Conservation (phyloP, 1,284 basidiomycete genomes). For the Macrocybe sp. region DNA sequence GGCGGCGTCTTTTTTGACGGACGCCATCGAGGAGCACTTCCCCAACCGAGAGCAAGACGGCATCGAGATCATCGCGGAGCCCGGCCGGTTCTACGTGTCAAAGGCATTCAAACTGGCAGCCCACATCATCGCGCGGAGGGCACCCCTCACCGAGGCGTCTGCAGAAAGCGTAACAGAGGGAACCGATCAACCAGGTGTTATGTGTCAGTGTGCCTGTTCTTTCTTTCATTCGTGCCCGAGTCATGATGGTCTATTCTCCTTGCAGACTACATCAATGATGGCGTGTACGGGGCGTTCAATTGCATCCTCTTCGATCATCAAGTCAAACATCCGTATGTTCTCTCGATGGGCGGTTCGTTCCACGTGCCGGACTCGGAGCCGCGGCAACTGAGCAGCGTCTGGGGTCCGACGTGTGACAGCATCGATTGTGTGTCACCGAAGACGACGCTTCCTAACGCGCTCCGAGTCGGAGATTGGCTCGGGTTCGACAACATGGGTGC, state of each 20-base stretch:
- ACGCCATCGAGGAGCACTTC: conserved; percentile 80
- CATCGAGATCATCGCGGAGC: conserved; percentile 92
- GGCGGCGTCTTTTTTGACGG: conserved; percentile 70
- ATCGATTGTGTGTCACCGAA: conserved; percentile 77
- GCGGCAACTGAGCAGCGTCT: conserved; percentile 50
- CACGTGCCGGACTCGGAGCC: conserved; percentile 44
- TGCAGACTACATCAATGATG: conserved; percentile 95
- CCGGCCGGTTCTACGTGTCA: conserved; percentile 92
- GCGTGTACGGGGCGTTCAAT: conserved; percentile 98
- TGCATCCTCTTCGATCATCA: conserved; percentile 95
- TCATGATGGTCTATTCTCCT: conserved; percentile 15
- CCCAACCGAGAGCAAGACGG: conserved; percentile 57
- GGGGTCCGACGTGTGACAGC: conserved; percentile 86
- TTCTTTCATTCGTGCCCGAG: conserved; percentile 10
- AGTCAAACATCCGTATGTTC: conserved; percentile 78
- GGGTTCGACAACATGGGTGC: conserved; percentile 92
- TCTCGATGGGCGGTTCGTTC: conserved; percentile 54
- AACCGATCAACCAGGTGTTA: conserved; percentile 59
- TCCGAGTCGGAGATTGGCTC: conserved; percentile 88
- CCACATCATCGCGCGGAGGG: conserved; percentile 90
- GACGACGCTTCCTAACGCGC: conserved; percentile 55
- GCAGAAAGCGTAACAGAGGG: conserved; percentile 26
- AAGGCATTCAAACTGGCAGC: conserved; percentile 91
- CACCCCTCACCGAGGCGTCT: conserved; percentile 31
- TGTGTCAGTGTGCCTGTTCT: conserved; percentile 60